Percentiles rank a stretch among this genome's conserved stretches.
Evolutionary conservation across 1,139 yeast species (phyloP).

Genomic region (Eremothecium coryli): DNA sequence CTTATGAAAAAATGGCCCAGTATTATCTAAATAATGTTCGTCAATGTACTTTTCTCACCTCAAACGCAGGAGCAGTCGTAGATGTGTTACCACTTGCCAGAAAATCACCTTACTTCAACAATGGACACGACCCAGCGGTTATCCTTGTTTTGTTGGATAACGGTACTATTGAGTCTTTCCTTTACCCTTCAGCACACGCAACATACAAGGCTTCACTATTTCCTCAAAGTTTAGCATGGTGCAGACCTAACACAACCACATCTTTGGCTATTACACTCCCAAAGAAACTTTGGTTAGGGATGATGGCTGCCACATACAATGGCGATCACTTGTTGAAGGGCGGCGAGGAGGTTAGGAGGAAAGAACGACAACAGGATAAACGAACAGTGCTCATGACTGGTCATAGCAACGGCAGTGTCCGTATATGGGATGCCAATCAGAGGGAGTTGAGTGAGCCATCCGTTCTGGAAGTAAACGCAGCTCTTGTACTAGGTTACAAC

Average conservation of each 20-base stretch:
- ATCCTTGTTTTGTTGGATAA: constrained; percentile 49
- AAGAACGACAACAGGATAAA: constrained; percentile 48
- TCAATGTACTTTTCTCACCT: constrained; percentile 46
- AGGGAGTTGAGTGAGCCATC: constrained; percentile 62
- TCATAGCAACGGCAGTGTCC: constrained; percentile 68
- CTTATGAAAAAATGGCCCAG: constrained; percentile 72
- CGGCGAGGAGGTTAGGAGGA: constrained; percentile 58
- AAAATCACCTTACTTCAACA: constrained; percentile 56
- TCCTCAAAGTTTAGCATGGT: constrained; percentile 73
- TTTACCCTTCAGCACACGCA: constrained; percentile 47
- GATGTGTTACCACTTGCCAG: constrained; percentile 46
- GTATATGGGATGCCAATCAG: constrained; percentile 74
- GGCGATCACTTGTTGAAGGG: constrained; percentile 50
- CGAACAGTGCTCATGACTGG: constrained; percentile 71
- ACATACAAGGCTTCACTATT: constrained; percentile 51
- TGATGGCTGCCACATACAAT: constrained; percentile 45
- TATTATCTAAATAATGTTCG: constrained; percentile 62
- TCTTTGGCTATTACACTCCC: constrained; percentile 49
- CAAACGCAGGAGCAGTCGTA: constrained; percentile 36
- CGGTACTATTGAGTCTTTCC: constrained; percentile 47
- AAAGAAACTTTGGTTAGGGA: constrained; percentile 61
- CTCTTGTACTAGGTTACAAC: constrained; percentile 35
- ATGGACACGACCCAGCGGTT: constrained; percentile 58
- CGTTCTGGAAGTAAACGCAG: constrained; percentile 46
- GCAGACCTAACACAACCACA: constrained; percentile 61